Evolutionary conservation across 495 filamentous ascomycete genomes (phyloP), one percentile per base, ranked within the genome.

Genomic region (Oleoguttula mirabilis): DNA sequence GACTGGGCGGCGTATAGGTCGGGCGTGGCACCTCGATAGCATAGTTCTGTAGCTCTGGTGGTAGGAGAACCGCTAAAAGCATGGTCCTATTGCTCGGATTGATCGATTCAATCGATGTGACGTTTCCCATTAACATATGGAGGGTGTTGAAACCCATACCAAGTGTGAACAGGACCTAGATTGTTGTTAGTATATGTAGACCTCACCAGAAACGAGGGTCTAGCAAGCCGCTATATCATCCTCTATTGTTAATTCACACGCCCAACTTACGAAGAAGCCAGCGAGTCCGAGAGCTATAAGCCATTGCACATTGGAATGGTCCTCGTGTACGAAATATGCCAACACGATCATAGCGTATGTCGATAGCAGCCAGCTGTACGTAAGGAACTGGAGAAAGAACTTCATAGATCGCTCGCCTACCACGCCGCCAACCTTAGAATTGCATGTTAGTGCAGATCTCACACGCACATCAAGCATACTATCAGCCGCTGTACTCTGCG

Each of bases 361-460:
- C 48, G 80, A 88, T 54, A 76, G 86, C 4, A 87, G 39, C 5
- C 71, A 52, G 10, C 78, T 72, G 54, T 87, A 94, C 15, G 69
- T 66, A 3, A 77, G 75, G 50, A 93, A 92, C 50, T 94, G 88
- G 10, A 86, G 67, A 48, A 95, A 95, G 51, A 82, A 94, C 47
- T 94, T 94, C 65, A 82, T 85, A 10, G 72, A 79, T 52, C 66
- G 87, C 55, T 94, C 88, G 0, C 77, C 81, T 8, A 95, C 76
- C 39, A 92, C 77, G 14, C 88, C 88, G 17, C 88, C 88, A 38
- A 92, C 87, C 85, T 76, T 74, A n/a, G n/a, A n/a, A n/a, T n/a
- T n/a, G n/a, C n/a, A n/a, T n/a, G n/a, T n/a, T n/a, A n/a, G n/a
- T n/a, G n/a, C n/a, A n/a, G n/a, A n/a, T n/a, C n/a, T n/a, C n/a